Percentiles rank a stretch among this genome's conserved stretches.
phyloP scores from a whole-genome alignment of 164 flowering plant species.

The Protea cynaroides region DNA sequence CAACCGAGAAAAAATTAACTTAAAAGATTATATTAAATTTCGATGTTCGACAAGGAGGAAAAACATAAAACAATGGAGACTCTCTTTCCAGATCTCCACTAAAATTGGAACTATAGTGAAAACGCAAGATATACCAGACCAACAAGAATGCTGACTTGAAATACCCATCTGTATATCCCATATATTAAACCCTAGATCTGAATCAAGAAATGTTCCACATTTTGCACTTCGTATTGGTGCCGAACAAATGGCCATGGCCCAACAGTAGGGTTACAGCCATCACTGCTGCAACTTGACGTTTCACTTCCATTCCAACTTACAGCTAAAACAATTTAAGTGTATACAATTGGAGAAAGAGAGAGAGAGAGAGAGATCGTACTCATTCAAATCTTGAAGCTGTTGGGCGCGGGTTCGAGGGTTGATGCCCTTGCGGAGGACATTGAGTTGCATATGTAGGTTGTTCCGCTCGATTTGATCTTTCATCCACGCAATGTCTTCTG shows the following conservation, averaged over 20 bases:
- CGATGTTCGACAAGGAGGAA: background rate
- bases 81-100: too few relatives aligned
- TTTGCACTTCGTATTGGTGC: too few relatives aligned
- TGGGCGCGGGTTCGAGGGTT: slow-evolving; percentile 84
- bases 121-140: too few relatives aligned
- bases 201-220: too few relatives aligned
- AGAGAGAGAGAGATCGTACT: slow-evolving; percentile 26
- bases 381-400: slow-evolving; percentile 69
- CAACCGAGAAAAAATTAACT: background rate
- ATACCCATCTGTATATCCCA: too few relatives aligned
- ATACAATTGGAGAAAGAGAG: background rate
- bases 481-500: slow-evolving; percentile 74
- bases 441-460: slow-evolving; percentile 56
- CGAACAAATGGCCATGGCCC: too few relatives aligned
- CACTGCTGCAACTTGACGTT: background rate
- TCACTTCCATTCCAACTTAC: background rate
- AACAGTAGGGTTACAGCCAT: background rate
- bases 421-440: slow-evolving; percentile 82
- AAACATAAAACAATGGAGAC: too few relatives aligned
- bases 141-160: too few relatives aligned
- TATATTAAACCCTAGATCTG: too few relatives aligned
- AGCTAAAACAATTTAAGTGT: background rate
- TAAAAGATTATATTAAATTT: background rate
- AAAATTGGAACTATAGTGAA: too few relatives aligned
- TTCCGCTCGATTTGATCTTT: slow-evolving; percentile 55